Base-by-base conservation (phyloP, 2,329 filamentous ascomycete genomes). In the Xylaria sp. region DNA sequence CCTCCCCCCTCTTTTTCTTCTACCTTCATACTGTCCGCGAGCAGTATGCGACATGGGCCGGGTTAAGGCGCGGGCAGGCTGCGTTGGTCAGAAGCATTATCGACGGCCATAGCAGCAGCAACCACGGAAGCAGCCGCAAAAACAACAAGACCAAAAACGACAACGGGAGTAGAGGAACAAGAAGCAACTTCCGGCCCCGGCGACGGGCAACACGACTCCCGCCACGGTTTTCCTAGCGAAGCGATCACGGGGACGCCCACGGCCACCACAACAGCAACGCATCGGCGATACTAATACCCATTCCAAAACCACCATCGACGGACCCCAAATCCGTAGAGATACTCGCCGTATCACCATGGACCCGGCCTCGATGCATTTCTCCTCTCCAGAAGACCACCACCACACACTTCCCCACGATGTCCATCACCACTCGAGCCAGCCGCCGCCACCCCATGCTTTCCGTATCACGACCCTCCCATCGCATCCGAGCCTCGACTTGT, bases 401-500 rank as follows among this genome's bases (percentile, higher is more conserved):
- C 61, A 59, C 45, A 63, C 66, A 6, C 69, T 74, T 36, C 65
- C 73, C 57, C 74, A 71, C 57, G 74, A 75, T 14, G 66, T 67
- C 62, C 74, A 69, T 45, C 73, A 69, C 54, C 74, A 73, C 54
- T 62, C 68, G 47, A 67, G 64, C 45, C 71, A 66, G 14, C 65
- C 68, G 34, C 60, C 68, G 50, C 63, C 64, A 12, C 34, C 69
- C 24, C 69, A 71, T 21, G 59, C 74, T 53, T 76, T 75, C 56
- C 73, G 74, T 58, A 71, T 76, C 19, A 60, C 71, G 12, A 71
- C 73, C 61, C 73, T 82, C 21, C 73, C 78, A 47, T 76, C 80
- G 34, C 80, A 81, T 66, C 62, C 77, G 69, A 74, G 75, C 74
- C 71, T 82, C 72, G 74, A 81, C 61, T 77, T 85, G 30, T 79